Evolutionary conservation across 768 basidiomycete species (phyloP).

Genomic region (Xerocomellus amylosporus): DNA sequence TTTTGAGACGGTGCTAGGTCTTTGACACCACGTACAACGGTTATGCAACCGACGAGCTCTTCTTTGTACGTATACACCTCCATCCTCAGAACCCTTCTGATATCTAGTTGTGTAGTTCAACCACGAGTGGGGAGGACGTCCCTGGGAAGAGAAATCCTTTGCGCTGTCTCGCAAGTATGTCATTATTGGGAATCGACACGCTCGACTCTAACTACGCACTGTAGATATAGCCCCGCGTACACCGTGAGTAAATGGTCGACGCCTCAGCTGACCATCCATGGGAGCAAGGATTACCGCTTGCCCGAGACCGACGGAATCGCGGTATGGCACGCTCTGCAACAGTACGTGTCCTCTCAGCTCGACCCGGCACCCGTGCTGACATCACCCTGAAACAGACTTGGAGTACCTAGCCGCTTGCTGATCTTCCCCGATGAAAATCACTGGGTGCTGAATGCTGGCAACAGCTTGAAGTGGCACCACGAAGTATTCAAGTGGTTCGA

Average conservation of each 20-base stretch:
- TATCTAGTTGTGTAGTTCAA: slow-evolving; percentile 55
- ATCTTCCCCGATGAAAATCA: slow-evolving; percentile 92
- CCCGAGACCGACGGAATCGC: slow-evolving; percentile 82
- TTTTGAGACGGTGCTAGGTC: slow-evolving; percentile 39
- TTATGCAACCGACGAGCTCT: slow-evolving; percentile 89
- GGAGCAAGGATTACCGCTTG: slow-evolving; percentile 85
- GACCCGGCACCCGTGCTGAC: neutral
- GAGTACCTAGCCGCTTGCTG: slow-evolving; percentile 71
- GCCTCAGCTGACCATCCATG: slow-evolving; percentile 81
- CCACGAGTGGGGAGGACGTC: slow-evolving; percentile 81
- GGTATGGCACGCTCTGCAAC: slow-evolving; percentile 82
- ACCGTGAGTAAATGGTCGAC: slow-evolving; percentile 84
- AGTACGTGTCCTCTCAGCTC: slow-evolving; percentile 46
- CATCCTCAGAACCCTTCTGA: neutral
- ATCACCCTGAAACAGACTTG: slow-evolving; percentile 43
- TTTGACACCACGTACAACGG: slow-evolving; percentile 79
- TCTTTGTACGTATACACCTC: slow-evolving; percentile 59
- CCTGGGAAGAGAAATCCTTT: slow-evolving; percentile 64
- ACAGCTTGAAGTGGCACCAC: slow-evolving; percentile 91
- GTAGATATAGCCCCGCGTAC: slow-evolving; percentile 74
- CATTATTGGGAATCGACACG: neutral
- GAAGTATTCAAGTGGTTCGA: slow-evolving; percentile 94
- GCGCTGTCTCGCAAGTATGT: slow-evolving; percentile 55
- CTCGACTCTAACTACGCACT: neutral
- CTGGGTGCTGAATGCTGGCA: slow-evolving; percentile 82